A percentile compares a stretch with the other conserved stretches of the same genome.
Evolutionary conservation across 176 grass and related monocot genomes (phyloP).

Genomic region (Dactylis glomerata): DNA sequence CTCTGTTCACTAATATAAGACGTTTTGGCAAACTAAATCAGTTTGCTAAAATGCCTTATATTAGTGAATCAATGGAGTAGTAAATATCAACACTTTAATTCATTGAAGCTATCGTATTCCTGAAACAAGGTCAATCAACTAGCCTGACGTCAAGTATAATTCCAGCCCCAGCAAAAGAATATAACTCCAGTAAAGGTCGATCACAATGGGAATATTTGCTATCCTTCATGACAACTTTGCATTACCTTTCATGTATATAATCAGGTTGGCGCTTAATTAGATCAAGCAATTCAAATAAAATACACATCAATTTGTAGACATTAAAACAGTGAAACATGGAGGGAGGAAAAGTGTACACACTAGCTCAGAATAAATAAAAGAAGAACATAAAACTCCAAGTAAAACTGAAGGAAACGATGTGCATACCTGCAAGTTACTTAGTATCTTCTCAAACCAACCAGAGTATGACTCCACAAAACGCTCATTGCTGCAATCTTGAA

Average conservation of each 20-base stretch:
- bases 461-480: conserved; percentile 37
- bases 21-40: too few species aligned
- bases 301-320: background rate
- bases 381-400: background rate
- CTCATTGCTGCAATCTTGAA: conserved; percentile 40
- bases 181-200: background rate
- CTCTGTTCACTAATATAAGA: too few species aligned
- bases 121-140: background rate
- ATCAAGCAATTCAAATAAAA: background rate
- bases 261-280: conserved; percentile 9
- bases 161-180: too few species aligned
- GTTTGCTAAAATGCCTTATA: too few species aligned
- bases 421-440: conserved; percentile 44
- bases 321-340: background rate
- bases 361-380: background rate
- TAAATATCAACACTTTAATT: background rate
- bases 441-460: conserved; percentile 50
- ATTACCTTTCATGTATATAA: background rate
- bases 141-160: background rate
- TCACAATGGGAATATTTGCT: background rate
- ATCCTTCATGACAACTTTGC: background rate
- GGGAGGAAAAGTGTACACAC: background rate
- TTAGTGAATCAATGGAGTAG: too few species aligned
- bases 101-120: background rate
- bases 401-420: background rate